These are phyloP conservation scores for Cutaneotrichosporon mucoides DNA, from an alignment of 1,284 basidiomycete genomes.

Conservation along the genomic window DNA sequence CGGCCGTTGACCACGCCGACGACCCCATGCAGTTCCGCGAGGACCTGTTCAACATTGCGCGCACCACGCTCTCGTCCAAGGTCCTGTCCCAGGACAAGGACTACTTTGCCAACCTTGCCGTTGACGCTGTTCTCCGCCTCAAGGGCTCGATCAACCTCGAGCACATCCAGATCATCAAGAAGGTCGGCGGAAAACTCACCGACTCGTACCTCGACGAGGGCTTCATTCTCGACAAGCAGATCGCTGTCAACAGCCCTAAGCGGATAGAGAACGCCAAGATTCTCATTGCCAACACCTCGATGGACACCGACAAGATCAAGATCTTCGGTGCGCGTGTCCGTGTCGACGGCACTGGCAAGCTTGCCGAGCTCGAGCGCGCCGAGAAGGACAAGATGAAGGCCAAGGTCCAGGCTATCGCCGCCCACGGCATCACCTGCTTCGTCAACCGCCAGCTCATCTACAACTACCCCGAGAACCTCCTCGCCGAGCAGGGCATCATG, in stretches of 20 bases:
- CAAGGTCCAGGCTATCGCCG: conserved; percentile 91
- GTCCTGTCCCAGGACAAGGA: conserved; percentile 96
- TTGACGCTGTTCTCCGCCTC: conserved; percentile 90
- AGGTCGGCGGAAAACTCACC: conserved; percentile 95
- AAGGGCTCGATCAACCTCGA: conserved; percentile 95
- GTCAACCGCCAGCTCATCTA: conserved; percentile 99
- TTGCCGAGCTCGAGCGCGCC: conserved; percentile 95
- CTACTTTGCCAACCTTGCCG: conserved; percentile 97
- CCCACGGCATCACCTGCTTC: conserved; percentile 95
- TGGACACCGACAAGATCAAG: conserved; percentile 99
- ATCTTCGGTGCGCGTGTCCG: conserved; percentile 95
- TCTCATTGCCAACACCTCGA: conserved; percentile 95
- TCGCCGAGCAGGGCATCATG: conserved; percentile 91
- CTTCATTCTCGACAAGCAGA: conserved; percentile 97
- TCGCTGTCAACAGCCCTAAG: conserved; percentile 93
- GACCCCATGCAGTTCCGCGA: conserved; percentile 73
- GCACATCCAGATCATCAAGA: conserved; percentile 99
- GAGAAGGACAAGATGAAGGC: conserved; percentile 99
- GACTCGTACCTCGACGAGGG: conserved; percentile 99
- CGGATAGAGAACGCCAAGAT: conserved; percentile 93
- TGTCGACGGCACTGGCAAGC: conserved; percentile 91
- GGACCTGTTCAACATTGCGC: conserved; percentile 93
- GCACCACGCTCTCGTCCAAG: conserved; percentile 94
- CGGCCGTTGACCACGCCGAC: conserved; percentile 75
- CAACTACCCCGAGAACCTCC: conserved; percentile 95